These are phyloP conservation scores for Russula abietina DNA, from an alignment of 768 basidiomycete species.

Conservation along the genomic window DNA sequence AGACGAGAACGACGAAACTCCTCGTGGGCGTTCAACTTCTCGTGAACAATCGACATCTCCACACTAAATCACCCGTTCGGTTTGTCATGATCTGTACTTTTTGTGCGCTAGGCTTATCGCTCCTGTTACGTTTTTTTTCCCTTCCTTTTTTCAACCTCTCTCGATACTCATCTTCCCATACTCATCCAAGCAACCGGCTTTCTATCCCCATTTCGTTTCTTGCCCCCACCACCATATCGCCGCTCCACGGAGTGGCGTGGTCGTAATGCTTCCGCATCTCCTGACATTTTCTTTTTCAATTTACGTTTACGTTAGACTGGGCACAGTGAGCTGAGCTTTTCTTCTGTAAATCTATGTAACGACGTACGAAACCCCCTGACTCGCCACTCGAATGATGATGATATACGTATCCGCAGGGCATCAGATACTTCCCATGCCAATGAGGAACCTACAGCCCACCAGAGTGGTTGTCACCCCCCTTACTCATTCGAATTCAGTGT, in stretches of 20 bases:
- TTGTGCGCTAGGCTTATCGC: background rate
- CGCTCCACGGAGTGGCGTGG: background rate
- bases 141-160: background rate
- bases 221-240: background rate
- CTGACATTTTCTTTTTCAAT: background rate
- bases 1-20: conserved; percentile 5
- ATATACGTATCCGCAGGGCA: background rate
- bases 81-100: background rate
- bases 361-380: background rate
- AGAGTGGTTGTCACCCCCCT: background rate
- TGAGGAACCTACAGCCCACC: background rate
- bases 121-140: background rate
- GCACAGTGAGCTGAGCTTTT: background rate
- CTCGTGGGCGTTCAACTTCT: conserved; percentile 10
- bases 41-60: conserved; percentile 12
- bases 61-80: conserved; percentile 2
- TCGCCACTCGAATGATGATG: background rate
- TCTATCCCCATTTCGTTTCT: background rate
- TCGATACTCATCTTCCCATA: background rate
- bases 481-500: too few species aligned
- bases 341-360: conserved; percentile 12
- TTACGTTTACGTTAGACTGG: conserved; percentile 4
- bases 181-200: background rate
- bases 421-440: background rate
- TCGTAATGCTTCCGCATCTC: background rate